Conservation (phyloP, 306 rosid genomes). For the Biancaea sappan region DNA sequence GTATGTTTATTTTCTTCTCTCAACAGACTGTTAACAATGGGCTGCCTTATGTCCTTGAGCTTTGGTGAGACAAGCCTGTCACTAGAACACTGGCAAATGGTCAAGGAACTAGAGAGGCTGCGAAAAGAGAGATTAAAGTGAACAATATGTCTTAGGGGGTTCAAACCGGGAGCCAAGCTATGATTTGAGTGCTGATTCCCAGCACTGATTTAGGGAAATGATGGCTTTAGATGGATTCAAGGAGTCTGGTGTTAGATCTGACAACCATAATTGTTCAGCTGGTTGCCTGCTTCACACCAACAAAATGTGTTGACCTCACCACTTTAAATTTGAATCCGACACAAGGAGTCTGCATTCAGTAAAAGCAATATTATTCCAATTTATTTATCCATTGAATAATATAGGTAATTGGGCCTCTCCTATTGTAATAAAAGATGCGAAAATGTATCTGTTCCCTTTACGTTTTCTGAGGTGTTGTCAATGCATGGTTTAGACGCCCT, state of each 20-base stretch:
- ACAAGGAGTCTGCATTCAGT: constrained; percentile 1
- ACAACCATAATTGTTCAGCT: neutral
- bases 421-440: too few relatives aligned
- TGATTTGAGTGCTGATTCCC: neutral
- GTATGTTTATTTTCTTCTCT: neutral
- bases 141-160: constrained; percentile 20
- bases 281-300: neutral
- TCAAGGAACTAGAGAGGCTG: constrained; percentile 77
- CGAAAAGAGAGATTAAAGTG: constrained; percentile 70
- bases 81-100: constrained; percentile 88
- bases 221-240: constrained; percentile 19
- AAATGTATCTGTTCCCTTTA: too few relatives aligned
- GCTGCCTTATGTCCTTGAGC: constrained; percentile 70
- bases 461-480: too few relatives aligned
- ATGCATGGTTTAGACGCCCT: too few relatives aligned
- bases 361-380: constrained; percentile 15
- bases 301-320: neutral
- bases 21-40: constrained; percentile 82
- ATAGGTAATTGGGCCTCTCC: too few relatives aligned
- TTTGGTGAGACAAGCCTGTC: constrained; percentile 73
- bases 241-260: constrained; percentile 11
- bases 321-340: constrained; percentile 8
- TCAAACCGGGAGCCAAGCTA: neutral
- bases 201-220: constrained; percentile 5
- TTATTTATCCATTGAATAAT: neutral